Evolutionary conservation across 2,329 filamentous ascomycete species (phyloP).

Genomic region (Penicillium sp.): DNA sequence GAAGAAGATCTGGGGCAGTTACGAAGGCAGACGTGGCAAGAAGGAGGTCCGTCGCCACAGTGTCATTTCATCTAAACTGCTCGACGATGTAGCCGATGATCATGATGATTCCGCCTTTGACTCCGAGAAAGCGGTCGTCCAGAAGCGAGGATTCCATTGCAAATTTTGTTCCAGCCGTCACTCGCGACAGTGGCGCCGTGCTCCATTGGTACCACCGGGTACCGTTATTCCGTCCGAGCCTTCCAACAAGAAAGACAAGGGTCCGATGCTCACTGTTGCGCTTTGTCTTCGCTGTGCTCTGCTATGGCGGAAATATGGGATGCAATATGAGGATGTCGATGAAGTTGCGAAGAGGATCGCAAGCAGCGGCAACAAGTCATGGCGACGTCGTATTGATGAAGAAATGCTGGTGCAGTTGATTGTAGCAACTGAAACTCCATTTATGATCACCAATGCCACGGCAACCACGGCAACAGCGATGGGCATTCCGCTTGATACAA

Average conservation of each 20-base stretch:
- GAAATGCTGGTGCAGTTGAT: slow-evolving; percentile 61
- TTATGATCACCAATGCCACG: slow-evolving; percentile 44
- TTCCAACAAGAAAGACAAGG: slow-evolving; percentile 70
- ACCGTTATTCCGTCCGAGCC: slow-evolving; percentile 66
- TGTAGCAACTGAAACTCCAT: slow-evolving; percentile 46
- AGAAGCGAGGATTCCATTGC: slow-evolving; percentile 84
- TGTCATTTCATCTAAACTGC: slow-evolving; percentile 65
- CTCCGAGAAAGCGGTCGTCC: slow-evolving; percentile 73
- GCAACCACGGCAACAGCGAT: slow-evolving; percentile 46
- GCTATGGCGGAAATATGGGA: slow-evolving; percentile 91
- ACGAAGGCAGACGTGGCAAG: slow-evolving; percentile 81
- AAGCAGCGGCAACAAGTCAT: slow-evolving; percentile 73
- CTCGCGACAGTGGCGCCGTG: slow-evolving; percentile 88
- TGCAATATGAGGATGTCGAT: slow-evolving; percentile 92
- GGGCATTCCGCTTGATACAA: slow-evolving; percentile 41
- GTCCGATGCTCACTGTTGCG: slow-evolving; percentile 70
- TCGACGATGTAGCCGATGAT: slow-evolving; percentile 90
- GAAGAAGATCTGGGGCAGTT: slow-evolving; percentile 85
- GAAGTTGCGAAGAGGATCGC: slow-evolving; percentile 86
- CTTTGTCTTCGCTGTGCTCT: slow-evolving; percentile 88
- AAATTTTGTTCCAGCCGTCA: slow-evolving; percentile 82
- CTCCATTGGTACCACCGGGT: slow-evolving; percentile 72
- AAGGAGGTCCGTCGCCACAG: slow-evolving; percentile 71
- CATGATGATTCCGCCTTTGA: slow-evolving; percentile 96
- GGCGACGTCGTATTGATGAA: slow-evolving; percentile 88